Conservation (phyloP, 805 yeast species). For the Myxozyma neglecta region DNA sequence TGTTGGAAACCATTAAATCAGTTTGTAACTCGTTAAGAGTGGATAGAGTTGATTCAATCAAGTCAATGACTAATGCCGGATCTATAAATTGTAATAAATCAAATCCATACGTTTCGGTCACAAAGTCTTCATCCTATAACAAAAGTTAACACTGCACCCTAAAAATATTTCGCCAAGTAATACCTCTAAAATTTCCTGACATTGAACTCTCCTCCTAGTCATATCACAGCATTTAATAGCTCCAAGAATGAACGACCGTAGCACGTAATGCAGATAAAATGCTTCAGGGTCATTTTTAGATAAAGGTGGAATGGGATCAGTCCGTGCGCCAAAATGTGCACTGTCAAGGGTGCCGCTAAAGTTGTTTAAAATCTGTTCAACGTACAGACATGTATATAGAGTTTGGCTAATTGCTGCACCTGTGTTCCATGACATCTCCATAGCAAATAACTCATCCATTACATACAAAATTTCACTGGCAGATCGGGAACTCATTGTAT, state of each 20-base stretch:
- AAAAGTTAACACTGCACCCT: neutral
- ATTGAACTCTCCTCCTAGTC: constrained; percentile 8
- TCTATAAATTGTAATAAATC: constrained; percentile 21
- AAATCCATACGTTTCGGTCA: constrained; percentile 21
- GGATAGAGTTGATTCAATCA: neutral
- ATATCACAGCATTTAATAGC: constrained; percentile 17
- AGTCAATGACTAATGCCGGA: neutral
- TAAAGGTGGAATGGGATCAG: neutral
- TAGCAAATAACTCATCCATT: constrained; percentile 54
- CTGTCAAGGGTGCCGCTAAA: constrained; percentile 18
- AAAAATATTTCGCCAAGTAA: neutral
- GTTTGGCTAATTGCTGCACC: constrained; percentile 77
- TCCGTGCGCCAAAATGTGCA: constrained; percentile 18
- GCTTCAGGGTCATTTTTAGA: neutral
- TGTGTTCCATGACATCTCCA: constrained; percentile 70
- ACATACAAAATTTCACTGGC: constrained; percentile 51
- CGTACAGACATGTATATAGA: constrained; percentile 70
- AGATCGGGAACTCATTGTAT: constrained; percentile 44
- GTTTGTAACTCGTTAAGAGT: neutral
- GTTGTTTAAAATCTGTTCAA: constrained; percentile 56
- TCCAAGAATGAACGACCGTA: constrained; percentile 21
- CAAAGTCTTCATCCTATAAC: constrained; percentile 28
- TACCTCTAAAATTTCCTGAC: constrained; percentile 20
- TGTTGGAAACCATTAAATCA: neutral
- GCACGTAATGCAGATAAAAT: constrained; percentile 9